These are phyloP conservation scores for Lobosporangium transversale DNA, from an alignment of 192 early-diverging fungal genomes.

Conservation along the genomic window DNA sequence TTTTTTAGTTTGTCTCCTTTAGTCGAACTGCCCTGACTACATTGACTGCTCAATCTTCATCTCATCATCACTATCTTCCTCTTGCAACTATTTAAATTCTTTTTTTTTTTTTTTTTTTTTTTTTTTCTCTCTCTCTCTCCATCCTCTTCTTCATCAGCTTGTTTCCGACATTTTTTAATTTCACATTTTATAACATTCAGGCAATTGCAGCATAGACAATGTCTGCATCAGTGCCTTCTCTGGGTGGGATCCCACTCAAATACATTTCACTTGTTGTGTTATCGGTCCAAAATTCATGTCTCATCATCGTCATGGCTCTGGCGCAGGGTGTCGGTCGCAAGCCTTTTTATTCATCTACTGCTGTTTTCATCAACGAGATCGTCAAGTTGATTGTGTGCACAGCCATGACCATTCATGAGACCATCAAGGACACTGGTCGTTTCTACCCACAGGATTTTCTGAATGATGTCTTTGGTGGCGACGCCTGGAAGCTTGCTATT, in stretches of 20 bases:
- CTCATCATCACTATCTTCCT: background rate
- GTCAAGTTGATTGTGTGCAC: slow-evolving; percentile 77
- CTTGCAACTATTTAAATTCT: background rate
- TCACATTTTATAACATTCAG: slow-evolving; percentile 4
- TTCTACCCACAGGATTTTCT: slow-evolving; percentile 46
- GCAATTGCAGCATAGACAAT: slow-evolving; percentile 2
- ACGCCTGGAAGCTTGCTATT: slow-evolving; percentile 86
- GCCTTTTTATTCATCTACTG: slow-evolving; percentile 86
- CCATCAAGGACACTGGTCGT: slow-evolving; percentile 28
- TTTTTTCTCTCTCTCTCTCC: background rate
- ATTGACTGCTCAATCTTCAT: too few species aligned
- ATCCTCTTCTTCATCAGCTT: background rate
- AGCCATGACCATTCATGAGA: slow-evolving; percentile 45
- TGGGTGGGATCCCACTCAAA: slow-evolving; percentile 77
- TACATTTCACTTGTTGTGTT: slow-evolving; percentile 87
- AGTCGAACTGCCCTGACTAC: too few species aligned
- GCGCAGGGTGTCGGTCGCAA: slow-evolving; percentile 44
- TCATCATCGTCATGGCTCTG: slow-evolving; percentile 86
- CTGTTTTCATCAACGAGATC: slow-evolving; percentile 89
- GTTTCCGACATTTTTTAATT: background rate
- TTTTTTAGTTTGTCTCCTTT: too few species aligned
- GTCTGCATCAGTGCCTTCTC: slow-evolving; percentile 35
- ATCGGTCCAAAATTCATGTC: slow-evolving; percentile 87
- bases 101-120: slow-evolving; percentile 9
- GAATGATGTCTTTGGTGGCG: slow-evolving; percentile 65